A percentile compares a stretch with the other conserved stretches of the same genome.
Conservation (phyloP, 2,329 filamentous ascomycete species). For the Talaromyces sp. region DNA sequence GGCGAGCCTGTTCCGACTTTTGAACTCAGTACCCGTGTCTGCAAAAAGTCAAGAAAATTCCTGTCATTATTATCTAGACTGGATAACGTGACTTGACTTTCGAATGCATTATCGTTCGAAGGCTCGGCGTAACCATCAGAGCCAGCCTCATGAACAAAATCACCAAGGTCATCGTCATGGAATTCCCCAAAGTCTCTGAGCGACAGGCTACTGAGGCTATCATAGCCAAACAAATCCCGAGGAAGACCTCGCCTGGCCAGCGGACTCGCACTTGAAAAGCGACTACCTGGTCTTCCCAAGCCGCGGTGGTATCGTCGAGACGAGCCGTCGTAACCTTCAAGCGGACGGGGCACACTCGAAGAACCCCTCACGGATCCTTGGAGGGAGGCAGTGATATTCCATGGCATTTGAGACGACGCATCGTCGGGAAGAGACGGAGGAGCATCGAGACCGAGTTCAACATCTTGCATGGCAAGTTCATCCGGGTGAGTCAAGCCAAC, state of each 20-base stretch:
- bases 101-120: background rate
- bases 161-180: conserved; percentile 24
- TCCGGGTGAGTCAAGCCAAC: conserved; percentile 27
- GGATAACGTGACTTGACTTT: conserved; percentile 31
- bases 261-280: conserved; percentile 57
- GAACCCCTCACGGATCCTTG: conserved; percentile 48
- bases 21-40: conserved; percentile 40
- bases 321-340: conserved; percentile 34
- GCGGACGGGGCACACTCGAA: conserved; percentile 26
- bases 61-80: conserved; percentile 54
- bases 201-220: conserved; percentile 21
- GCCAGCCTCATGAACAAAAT: conserved; percentile 5
- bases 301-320: conserved; percentile 24
- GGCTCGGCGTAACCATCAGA: background rate
- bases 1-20: conserved; percentile 13
- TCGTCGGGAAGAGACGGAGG: conserved; percentile 63
- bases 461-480: conserved; percentile 33
- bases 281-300: conserved; percentile 42
- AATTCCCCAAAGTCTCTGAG: conserved; percentile 19
- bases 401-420: conserved; percentile 61
- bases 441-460: conserved; percentile 68
- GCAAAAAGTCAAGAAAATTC: conserved; percentile 61
- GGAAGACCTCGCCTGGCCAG: conserved; percentile 49
- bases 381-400: conserved; percentile 57
- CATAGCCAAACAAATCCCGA: conserved; percentile 24